Conservation (phyloP, 176 grass and related monocot species). For the Zizania latifolia region DNA sequence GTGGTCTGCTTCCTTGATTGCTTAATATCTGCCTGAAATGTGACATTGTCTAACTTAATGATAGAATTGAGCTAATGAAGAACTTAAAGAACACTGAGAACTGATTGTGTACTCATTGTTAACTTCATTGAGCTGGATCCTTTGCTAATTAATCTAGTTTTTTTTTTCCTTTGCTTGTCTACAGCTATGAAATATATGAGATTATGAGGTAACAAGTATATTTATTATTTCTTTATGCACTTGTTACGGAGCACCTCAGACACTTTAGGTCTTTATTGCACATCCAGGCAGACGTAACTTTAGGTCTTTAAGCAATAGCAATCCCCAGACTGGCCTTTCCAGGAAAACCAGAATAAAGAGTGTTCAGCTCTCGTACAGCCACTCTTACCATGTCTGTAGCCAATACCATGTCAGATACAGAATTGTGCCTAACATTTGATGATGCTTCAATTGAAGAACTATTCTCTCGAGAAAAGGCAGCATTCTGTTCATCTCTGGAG, state of each 20-base stretch:
- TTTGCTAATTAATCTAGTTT: constrained; percentile 6
- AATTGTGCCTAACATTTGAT: neutral
- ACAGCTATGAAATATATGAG: constrained; percentile 5
- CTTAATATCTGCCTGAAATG: constrained; percentile 35
- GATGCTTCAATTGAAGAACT: too few relatives aligned
- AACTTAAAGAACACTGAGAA: neutral
- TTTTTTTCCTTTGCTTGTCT: constrained; percentile 2
- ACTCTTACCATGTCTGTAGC: constrained; percentile 22
- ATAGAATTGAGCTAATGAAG: constrained; percentile 12
- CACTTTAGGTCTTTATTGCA: neutral
- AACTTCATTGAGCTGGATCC: constrained; percentile 15
- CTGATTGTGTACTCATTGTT: neutral
- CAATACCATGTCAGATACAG: constrained; percentile 22
- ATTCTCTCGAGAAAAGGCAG: too few relatives aligned
- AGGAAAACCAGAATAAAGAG: neutral
- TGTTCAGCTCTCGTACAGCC: neutral
- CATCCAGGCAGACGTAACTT: neutral
- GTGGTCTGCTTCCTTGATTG: constrained; percentile 31
- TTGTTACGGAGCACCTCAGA: neutral
- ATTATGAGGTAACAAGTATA: neutral
- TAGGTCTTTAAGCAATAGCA: too few relatives aligned
- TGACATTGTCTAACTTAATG: constrained; percentile 5
- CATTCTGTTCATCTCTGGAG: constrained; percentile 40
- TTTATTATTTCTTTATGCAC: neutral
- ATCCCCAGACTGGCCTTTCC: too few relatives aligned